A percentile compares a stretch with the other conserved stretches of the same genome.
phyloP scores from a whole-genome alignment of 2,329 filamentous ascomycete species.

The Colletotrichum coccodes region DNA sequence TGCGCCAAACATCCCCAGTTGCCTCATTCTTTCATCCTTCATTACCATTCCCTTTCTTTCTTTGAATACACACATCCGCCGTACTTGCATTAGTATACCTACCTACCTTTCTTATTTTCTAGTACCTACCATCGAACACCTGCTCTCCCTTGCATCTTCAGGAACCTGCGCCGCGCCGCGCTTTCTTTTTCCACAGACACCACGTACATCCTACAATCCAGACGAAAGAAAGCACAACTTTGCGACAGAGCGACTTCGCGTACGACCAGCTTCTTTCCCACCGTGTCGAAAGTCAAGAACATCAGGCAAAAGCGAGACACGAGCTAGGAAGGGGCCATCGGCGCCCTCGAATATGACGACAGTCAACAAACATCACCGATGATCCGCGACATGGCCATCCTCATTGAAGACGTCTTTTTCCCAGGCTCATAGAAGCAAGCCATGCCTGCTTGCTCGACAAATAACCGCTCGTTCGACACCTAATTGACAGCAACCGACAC shows the following conservation, averaged over 20 bases:
- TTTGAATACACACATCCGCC: not conserved
- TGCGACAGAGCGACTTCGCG: not conserved
- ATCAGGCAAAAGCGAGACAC: constrained; percentile 8
- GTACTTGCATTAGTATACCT: not conserved
- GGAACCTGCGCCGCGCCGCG: constrained; percentile 13
- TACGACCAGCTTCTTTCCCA: not conserved
- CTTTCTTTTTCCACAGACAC: not conserved
- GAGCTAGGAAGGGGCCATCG: not conserved
- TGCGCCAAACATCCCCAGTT: constrained; percentile 14
- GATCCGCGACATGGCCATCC: constrained; percentile 30
- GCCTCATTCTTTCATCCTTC: constrained; percentile 19
- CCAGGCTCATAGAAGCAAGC: constrained; percentile 30
- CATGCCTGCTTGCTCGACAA: constrained; percentile 23
- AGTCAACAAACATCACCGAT: constrained; percentile 25
- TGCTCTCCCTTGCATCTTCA: constrained; percentile 19
- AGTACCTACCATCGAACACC: not conserved
- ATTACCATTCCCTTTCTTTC: constrained; percentile 13
- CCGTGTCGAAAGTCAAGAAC: not conserved
- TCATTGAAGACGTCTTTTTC: constrained; percentile 16
- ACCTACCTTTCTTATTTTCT: constrained; percentile 7
- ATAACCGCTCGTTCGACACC: constrained; percentile 26
- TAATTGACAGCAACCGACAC: constrained; percentile 26
- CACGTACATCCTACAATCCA: constrained; percentile 5
- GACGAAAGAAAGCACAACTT: not conserved
- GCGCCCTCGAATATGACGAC: constrained; percentile 18